Conservation (phyloP, 2,329 filamentous ascomycete genomes). For the Alternaria sp. region DNA sequence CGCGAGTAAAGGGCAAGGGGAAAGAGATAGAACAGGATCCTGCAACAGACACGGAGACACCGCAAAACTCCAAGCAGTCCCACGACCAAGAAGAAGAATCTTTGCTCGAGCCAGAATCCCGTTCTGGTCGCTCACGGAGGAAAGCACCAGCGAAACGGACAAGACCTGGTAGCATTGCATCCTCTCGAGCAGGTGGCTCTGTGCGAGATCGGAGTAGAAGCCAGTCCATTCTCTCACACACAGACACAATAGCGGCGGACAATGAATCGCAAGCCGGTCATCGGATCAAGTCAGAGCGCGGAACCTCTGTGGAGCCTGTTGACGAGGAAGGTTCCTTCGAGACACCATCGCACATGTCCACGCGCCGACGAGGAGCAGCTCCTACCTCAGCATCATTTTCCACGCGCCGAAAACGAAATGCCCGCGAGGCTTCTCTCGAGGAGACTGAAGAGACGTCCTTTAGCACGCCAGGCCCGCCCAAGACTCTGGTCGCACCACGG, state of each 20-base stretch:
- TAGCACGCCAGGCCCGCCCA: conserved; percentile 35
- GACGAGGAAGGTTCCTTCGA: conserved; percentile 45
- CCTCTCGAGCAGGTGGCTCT: conserved; percentile 57
- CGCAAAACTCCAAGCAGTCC: conserved; percentile 21
- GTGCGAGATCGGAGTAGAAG: conserved; percentile 57
- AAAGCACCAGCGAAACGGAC: conserved; percentile 39
- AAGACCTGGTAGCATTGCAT: conserved; percentile 54
- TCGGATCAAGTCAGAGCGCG: conserved; percentile 58
- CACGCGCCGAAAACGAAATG: conserved; percentile 54
- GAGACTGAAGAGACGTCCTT: conserved; percentile 40
- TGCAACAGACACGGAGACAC: conserved; percentile 21
- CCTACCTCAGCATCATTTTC: conserved; percentile 31
- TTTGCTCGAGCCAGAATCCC: conserved; percentile 35
- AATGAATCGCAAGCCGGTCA: conserved; percentile 50
- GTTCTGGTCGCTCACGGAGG: conserved; percentile 42
- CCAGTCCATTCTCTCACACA: conserved; percentile 58
- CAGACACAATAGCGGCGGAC: conserved; percentile 52
- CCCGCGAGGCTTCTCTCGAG: conserved; percentile 43
- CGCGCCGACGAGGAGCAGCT: conserved; percentile 38
- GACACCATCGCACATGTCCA: conserved; percentile 42
- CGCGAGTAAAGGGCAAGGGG: conserved; percentile 35
- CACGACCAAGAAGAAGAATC: conserved; percentile 36
- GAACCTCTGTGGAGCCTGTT: conserved; percentile 54
- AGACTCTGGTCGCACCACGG: conserved; percentile 54
- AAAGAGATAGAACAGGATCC: conserved; percentile 33